These are phyloP conservation scores for Filosporella fistucella DNA, from an alignment of 495 filamentous ascomycete genomes.

Conservation along the genomic window DNA sequence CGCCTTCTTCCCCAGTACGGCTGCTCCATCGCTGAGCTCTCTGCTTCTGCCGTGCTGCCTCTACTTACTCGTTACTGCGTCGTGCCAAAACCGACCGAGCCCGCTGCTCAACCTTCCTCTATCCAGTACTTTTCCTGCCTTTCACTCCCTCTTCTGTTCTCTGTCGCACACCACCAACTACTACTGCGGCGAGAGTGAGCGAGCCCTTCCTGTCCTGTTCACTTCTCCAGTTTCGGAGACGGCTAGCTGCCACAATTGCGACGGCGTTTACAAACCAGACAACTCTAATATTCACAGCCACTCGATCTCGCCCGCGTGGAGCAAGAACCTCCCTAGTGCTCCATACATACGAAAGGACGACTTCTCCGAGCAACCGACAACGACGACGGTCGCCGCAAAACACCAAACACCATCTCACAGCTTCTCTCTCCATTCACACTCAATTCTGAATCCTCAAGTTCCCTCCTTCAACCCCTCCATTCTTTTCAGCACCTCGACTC, in stretches of 20 bases:
- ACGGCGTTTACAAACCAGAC: slow-evolving; percentile 10
- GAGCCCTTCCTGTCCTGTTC: background rate
- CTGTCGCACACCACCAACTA: no score
- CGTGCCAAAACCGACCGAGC: no score
- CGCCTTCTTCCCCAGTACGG: no score
- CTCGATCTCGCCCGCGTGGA: background rate
- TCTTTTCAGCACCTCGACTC: no score
- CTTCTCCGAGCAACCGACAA: background rate
- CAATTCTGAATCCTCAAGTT: no score
- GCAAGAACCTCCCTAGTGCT: background rate
- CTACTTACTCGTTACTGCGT: no score
- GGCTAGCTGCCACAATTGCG: slow-evolving; percentile 13
- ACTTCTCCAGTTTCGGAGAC: slow-evolving; percentile 15
- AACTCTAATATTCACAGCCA: background rate
- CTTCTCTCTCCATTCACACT: no score
- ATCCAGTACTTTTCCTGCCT: background rate
- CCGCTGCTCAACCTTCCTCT: background rate
- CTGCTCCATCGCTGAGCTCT: no score
- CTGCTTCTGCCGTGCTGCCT: no score
- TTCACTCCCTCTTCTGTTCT: no score
- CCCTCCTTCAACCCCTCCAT: no score
- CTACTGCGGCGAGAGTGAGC: no score
- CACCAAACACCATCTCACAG: background rate
- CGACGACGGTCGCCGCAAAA: background rate
- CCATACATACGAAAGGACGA: background rate